phyloP scores from a whole-genome alignment of 1,284 basidiomycete genomes.

The Sanghuangporus weigelae region DNA sequence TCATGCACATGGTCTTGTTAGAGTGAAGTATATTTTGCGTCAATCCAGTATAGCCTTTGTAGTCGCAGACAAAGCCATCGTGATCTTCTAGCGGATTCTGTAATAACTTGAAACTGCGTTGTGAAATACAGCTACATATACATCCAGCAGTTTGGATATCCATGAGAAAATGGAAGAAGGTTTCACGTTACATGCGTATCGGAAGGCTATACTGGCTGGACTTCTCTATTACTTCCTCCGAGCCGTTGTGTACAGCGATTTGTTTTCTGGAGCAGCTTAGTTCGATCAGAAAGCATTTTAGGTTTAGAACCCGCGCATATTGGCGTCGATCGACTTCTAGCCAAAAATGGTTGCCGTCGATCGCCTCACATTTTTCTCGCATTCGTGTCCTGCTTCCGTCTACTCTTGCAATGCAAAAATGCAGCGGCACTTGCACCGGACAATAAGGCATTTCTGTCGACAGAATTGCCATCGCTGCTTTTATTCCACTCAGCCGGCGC shows the following conservation, averaged over 20 bases:
- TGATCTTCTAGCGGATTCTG: background rate
- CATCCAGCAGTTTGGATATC: background rate
- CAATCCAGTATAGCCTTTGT: background rate
- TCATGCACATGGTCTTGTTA: background rate
- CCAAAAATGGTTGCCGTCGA: background rate
- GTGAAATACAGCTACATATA: background rate
- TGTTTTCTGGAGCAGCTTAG: background rate
- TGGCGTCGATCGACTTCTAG: background rate
- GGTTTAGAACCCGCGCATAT: background rate
- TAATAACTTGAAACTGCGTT: no score
- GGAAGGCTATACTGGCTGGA: no score
- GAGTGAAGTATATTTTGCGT: background rate
- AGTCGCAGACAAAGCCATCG: background rate
- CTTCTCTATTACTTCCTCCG: no score
- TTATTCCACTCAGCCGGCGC: conserved; percentile 9
- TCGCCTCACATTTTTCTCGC: background rate
- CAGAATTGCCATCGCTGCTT: conserved; percentile 10
- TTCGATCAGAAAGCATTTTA: background rate
- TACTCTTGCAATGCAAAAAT: background rate
- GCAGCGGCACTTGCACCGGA: conserved; percentile 10
- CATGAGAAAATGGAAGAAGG: background rate
- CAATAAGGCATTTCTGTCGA: conserved; percentile 9
- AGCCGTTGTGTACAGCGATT: background rate
- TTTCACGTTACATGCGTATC: no score
- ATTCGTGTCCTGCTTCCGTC: background rate